phyloP scores from a whole-genome alignment of 805 yeast species.

The Saturnispora galanensis region DNA sequence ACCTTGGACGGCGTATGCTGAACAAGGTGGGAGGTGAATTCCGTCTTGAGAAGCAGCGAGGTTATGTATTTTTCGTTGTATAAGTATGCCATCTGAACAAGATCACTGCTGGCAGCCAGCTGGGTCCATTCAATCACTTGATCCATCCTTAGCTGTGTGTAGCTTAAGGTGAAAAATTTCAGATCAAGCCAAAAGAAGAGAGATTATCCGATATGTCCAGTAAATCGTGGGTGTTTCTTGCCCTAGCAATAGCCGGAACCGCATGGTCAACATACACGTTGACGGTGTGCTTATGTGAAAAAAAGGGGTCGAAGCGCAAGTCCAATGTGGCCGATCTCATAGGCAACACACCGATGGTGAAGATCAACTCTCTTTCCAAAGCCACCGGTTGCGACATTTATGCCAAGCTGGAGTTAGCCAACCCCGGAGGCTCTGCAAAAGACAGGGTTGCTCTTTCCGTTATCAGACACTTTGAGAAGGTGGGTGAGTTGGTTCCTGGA shows the following conservation, averaged over 20 bases:
- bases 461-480: conserved; percentile 53
- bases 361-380: conserved; percentile 57
- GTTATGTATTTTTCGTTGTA: conserved; percentile 13
- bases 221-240: conserved; percentile 2
- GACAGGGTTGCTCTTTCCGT: conserved; percentile 89
- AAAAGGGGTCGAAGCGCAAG: conserved; percentile 9
- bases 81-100: conserved; percentile 2
- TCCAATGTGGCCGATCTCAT: conserved; percentile 43
- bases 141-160: not conserved
- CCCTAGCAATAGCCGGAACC: conserved; percentile 8
- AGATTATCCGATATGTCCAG: conserved; percentile 7
- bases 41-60: conserved; percentile 8
- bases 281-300: not conserved
- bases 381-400: conserved; percentile 73
- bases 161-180: not conserved
- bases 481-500: conserved; percentile 48
- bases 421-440: conserved; percentile 95
- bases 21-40: conserved; percentile 19
- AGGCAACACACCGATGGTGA: conserved; percentile 84
- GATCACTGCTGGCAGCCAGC: not conserved
- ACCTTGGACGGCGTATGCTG: conserved; percentile 15
- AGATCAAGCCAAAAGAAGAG: not conserved
- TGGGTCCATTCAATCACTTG: not conserved
- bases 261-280: conserved; percentile 5
- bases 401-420: conserved; percentile 76